Evolutionary conservation across 2,329 filamentous ascomycete species (phyloP).

Genomic region (Huntiella bhutanensis): DNA sequence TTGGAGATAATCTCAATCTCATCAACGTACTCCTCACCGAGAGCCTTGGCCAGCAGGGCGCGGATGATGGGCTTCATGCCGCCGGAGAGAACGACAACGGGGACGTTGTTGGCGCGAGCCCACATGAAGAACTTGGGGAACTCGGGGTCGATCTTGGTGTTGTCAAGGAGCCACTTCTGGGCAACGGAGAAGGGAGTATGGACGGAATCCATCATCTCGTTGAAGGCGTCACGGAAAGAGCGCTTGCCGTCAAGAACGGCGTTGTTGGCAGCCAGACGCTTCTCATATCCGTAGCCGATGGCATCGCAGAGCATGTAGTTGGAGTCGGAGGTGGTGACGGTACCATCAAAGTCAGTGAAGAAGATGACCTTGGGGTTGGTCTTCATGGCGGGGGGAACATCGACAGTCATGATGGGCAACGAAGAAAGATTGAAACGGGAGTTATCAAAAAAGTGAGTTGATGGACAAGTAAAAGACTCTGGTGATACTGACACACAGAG

Average conservation of each 20-base stretch:
- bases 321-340: constrained; percentile 57
- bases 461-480: background rate
- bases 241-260: constrained; percentile 54
- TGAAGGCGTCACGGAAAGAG: constrained; percentile 71
- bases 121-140: constrained; percentile 81
- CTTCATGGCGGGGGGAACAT: constrained; percentile 20
- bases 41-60: constrained; percentile 57
- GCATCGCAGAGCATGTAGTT: constrained; percentile 71
- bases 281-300: constrained; percentile 59
- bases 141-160: constrained; percentile 74
- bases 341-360: constrained; percentile 98
- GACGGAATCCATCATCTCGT: constrained; percentile 81
- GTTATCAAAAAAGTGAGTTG: constrained; percentile 3
- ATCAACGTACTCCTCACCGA: constrained; percentile 54
- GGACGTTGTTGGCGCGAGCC: constrained; percentile 64
- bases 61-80: constrained; percentile 89
- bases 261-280: constrained; percentile 53
- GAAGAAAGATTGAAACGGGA: constrained; percentile 1
- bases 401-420: constrained; percentile 8
- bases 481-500: background rate
- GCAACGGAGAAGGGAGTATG: constrained; percentile 64
- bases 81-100: constrained; percentile 76
- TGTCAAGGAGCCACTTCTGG: constrained; percentile 55
- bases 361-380: constrained; percentile 80
- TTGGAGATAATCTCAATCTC: constrained; percentile 87